These are phyloP conservation scores for Persicaria tinctoria DNA, from an alignment of 148 eudicot genomes.

Conservation along the genomic window DNA sequence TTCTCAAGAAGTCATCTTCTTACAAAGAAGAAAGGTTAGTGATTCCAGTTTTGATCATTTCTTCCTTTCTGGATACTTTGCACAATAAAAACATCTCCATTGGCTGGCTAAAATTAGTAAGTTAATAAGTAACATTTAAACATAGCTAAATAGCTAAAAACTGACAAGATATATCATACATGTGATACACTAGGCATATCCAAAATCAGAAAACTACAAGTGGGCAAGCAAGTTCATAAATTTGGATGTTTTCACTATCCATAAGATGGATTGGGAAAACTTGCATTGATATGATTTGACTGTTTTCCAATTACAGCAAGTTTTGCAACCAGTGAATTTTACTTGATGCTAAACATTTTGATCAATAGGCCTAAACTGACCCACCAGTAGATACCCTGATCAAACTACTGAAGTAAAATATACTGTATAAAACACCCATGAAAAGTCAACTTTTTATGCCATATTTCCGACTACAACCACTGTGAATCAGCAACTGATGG, in stretches of 20 bases:
- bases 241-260: no score
- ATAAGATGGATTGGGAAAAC: no score
- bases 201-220: no score
- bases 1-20: conserved; percentile 61
- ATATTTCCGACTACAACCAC: background rate
- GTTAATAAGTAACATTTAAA: background rate
- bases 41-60: background rate
- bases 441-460: background rate
- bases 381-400: background rate
- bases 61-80: background rate
- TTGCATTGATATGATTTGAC: no score
- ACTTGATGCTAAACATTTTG: background rate
- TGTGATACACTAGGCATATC: background rate
- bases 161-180: background rate
- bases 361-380: background rate
- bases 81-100: background rate
- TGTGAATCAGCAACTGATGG: background rate
- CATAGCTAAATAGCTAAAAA: background rate
- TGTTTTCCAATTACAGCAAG: background rate
- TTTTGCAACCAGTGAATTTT: background rate
- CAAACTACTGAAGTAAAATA: background rate
- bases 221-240: no score
- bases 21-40: conserved; percentile 74
- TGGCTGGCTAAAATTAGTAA: no score
- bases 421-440: background rate